Evolutionary conservation across 2,329 filamentous ascomycete species (phyloP).

Genomic region (Didymella sp.): DNA sequence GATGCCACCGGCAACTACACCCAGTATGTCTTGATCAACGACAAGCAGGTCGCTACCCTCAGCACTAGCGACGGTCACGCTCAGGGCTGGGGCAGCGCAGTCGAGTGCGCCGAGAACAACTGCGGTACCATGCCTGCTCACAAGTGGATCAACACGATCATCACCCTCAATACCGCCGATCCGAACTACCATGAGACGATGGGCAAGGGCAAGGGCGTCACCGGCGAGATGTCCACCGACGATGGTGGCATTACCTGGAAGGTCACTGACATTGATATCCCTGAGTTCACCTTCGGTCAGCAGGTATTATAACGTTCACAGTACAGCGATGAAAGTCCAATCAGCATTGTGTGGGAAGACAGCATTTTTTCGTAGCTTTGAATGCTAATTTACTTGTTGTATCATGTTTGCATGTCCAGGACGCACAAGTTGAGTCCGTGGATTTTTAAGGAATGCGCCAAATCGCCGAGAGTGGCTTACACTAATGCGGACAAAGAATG

Average conservation of each 20-base stretch:
- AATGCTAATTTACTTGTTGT: background rate
- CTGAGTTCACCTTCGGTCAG: constrained; percentile 28
- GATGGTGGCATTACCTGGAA: constrained; percentile 56
- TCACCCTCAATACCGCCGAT: constrained; percentile 47
- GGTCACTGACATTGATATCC: constrained; percentile 49
- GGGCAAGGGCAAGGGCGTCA: constrained; percentile 50
- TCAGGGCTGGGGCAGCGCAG: constrained; percentile 54
- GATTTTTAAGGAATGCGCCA: background rate
- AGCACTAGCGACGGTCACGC: constrained; percentile 55
- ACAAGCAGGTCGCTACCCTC: constrained; percentile 51
- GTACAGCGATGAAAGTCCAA: background rate
- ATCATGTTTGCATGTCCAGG: background rate
- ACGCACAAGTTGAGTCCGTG: background rate
- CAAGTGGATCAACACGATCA: constrained; percentile 52
- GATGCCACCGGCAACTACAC: constrained; percentile 52
- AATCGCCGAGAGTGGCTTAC: constrained; percentile 7
- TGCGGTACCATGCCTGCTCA: constrained; percentile 54
- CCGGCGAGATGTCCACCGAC: constrained; percentile 50
- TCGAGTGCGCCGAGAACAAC: constrained; percentile 51
- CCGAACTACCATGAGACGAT: constrained; percentile 52
- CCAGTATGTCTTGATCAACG: constrained; percentile 51
- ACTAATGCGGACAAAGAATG: constrained; percentile 21
- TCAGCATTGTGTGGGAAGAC: background rate
- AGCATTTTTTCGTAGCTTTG: background rate
- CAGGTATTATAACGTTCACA: background rate